Evolutionary conservation across 2,329 filamentous ascomycete genomes (phyloP).

Genomic region (Alternaria metachromatica): DNA sequence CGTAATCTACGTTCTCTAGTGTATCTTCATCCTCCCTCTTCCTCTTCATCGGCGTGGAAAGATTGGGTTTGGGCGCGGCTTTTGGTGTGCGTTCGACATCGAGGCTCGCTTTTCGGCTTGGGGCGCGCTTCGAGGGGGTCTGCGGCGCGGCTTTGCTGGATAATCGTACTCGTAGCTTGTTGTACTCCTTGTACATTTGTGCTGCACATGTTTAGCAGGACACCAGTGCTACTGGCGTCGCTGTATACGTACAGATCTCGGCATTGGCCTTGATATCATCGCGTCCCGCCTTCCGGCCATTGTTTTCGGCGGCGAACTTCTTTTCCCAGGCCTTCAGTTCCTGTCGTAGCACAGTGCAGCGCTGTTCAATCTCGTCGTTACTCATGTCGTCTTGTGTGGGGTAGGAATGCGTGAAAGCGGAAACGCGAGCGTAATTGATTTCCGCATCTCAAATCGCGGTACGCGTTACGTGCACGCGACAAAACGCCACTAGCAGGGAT

Average conservation of each 20-base stretch:
- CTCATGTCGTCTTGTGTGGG: slow-evolving; percentile 33
- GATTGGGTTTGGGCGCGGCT: slow-evolving; percentile 22
- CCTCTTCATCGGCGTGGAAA: slow-evolving; percentile 41
- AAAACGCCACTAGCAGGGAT: slow-evolving; percentile 23
- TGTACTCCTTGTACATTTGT: slow-evolving; percentile 79
- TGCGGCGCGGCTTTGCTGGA: slow-evolving; percentile 35
- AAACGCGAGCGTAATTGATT: slow-evolving; percentile 21
- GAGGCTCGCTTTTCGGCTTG: slow-evolving; percentile 25
- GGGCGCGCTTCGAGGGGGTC: slow-evolving; percentile 42
- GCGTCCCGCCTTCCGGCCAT: slow-evolving; percentile 71
- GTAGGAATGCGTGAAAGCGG: slow-evolving; percentile 9
- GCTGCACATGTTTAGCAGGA: slow-evolving; percentile 53
- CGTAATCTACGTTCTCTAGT: slow-evolving; percentile 18
- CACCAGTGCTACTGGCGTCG: neutral
- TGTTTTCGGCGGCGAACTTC: slow-evolving; percentile 67
- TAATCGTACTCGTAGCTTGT: slow-evolving; percentile 60
- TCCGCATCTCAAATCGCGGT: slow-evolving; percentile 33
- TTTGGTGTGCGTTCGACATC: slow-evolving; percentile 38
- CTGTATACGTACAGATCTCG: slow-evolving; percentile 66
- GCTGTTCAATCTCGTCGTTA: slow-evolving; percentile 54
- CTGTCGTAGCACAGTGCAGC: slow-evolving; percentile 85
- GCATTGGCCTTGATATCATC: slow-evolving; percentile 79
- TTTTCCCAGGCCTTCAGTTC: slow-evolving; percentile 79
- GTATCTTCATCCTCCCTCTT: slow-evolving; percentile 33
- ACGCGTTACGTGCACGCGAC: slow-evolving; percentile 40